Percentiles rank a stretch among this genome's conserved stretches.
These are phyloP conservation scores for Boletus sp. DNA, from an alignment of 1,284 basidiomycete genomes.

Conservation along the genomic window DNA sequence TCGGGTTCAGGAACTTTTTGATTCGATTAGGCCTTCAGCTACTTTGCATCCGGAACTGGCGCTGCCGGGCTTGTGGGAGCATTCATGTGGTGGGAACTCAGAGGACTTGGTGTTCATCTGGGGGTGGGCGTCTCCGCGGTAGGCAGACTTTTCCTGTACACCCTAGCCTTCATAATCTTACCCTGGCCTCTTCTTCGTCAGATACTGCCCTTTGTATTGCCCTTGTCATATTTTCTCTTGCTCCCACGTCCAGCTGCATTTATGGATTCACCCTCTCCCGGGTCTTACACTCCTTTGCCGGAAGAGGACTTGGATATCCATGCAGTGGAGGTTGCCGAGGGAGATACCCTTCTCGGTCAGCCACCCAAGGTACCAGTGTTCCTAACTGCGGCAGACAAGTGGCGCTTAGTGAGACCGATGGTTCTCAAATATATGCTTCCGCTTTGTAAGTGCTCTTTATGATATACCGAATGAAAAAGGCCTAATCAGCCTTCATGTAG, in stretches of 20 bases:
- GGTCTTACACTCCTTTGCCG: slow-evolving; percentile 54
- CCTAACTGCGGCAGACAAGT: slow-evolving; percentile 68
- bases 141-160: slow-evolving; percentile 25
- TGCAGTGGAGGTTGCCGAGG: slow-evolving; percentile 38
- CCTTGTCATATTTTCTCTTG: slow-evolving; percentile 69
- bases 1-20: neutral
- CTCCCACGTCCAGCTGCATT: slow-evolving; percentile 61
- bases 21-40: slow-evolving; percentile 41
- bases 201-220: slow-evolving; percentile 77
- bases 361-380: slow-evolving; percentile 38
- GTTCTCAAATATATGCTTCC: slow-evolving; percentile 78
- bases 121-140: slow-evolving; percentile 83
- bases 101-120: slow-evolving; percentile 77
- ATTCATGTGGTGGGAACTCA: slow-evolving; percentile 90
- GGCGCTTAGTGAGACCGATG: slow-evolving; percentile 70
- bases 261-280: slow-evolving; percentile 38
- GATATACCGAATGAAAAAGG: neutral
- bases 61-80: slow-evolving; percentile 93
- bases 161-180: slow-evolving; percentile 1
- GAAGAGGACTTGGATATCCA: slow-evolving; percentile 40
- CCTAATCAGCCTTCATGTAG: slow-evolving; percentile 36
- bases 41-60: slow-evolving; percentile 90
- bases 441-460: slow-evolving; percentile 52
- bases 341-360: slow-evolving; percentile 27
- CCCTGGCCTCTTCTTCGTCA: slow-evolving; percentile 28